Percentiles rank a stretch among this genome's conserved stretches.
These are phyloP conservation scores for Oldenlandia corymbosa DNA, from an alignment of 257 asterid species.

Conservation along the genomic window DNA sequence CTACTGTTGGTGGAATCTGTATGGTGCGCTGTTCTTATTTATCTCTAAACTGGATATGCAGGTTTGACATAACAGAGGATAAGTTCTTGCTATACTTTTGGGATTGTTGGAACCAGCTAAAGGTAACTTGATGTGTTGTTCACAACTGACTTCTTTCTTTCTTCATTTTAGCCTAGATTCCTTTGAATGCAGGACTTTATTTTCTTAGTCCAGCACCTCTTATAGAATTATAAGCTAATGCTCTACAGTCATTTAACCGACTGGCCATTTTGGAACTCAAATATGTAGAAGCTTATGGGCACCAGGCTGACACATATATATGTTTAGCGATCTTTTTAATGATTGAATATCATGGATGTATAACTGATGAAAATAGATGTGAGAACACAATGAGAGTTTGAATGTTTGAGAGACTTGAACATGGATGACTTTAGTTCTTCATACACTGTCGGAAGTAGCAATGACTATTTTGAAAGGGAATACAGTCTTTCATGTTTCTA, in stretches of 20 bases:
- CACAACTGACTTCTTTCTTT: constrained; percentile 1
- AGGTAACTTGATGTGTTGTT: constrained; percentile 36
- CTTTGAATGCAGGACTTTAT: not conserved
- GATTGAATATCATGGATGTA: not conserved
- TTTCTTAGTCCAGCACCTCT: too few relatives aligned
- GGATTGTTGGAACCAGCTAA: constrained; percentile 79
- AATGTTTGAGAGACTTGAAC: not conserved
- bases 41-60: constrained; percentile 29
- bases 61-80: constrained; percentile 81
- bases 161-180: not conserved
- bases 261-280: too few relatives aligned
- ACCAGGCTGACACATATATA: too few relatives aligned
- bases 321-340: too few relatives aligned
- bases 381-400: not conserved
- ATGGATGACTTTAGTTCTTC: not conserved
- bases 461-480: not conserved
- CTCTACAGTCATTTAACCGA: too few relatives aligned
- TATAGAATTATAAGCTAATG: too few relatives aligned
- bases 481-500: not conserved
- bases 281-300: too few relatives aligned
- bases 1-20: not conserved
- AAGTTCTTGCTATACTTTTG: constrained; percentile 75
- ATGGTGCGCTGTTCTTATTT: constrained; percentile 3
- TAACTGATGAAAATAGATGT: not conserved
- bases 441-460: not conserved